A percentile compares a stretch with the other conserved stretches of the same genome.
phyloP scores from a whole-genome alignment of 2,329 filamentous ascomycete genomes.

The Sclerotiophoma versabilis region DNA sequence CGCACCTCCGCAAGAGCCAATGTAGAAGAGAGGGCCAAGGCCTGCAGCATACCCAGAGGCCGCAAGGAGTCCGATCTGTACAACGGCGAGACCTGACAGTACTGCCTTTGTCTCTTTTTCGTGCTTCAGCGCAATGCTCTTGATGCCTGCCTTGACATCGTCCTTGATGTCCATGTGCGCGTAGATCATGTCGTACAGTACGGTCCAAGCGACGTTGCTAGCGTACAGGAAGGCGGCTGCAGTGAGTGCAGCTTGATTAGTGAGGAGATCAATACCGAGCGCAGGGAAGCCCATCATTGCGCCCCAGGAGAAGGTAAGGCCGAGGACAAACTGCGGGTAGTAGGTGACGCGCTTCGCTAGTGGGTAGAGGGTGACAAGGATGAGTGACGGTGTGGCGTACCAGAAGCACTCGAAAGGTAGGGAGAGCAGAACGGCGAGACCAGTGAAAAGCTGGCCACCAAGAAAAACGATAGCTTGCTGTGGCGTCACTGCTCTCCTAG shows the following conservation, averaged over 20 bases:
- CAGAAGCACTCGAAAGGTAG: slow-evolving; percentile 77
- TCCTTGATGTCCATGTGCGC: slow-evolving; percentile 91
- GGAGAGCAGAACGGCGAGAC: slow-evolving; percentile 76
- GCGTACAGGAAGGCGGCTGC: slow-evolving; percentile 75
- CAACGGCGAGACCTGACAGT: slow-evolving; percentile 71
- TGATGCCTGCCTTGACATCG: slow-evolving; percentile 85
- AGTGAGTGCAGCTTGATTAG: slow-evolving; percentile 66
- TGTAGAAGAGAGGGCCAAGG: slow-evolving; percentile 65
- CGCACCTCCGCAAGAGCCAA: slow-evolving; percentile 65
- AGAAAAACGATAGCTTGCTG: slow-evolving; percentile 76
- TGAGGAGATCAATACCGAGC: slow-evolving; percentile 76
- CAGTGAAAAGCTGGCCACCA: slow-evolving; percentile 74
- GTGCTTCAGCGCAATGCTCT: slow-evolving; percentile 83
- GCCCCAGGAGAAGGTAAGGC: slow-evolving; percentile 87
- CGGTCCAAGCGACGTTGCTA: slow-evolving; percentile 84
- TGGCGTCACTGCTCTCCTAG: slow-evolving; percentile 77
- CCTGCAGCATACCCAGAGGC: slow-evolving; percentile 71
- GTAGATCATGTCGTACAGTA: slow-evolving; percentile 92
- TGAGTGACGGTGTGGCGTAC: slow-evolving; percentile 77
- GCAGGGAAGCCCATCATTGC: slow-evolving; percentile 88
- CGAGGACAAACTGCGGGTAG: slow-evolving; percentile 84
- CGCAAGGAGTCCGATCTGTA: slow-evolving; percentile 73
- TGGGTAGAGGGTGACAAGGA: slow-evolving; percentile 78
- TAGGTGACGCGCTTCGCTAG: slow-evolving; percentile 86
- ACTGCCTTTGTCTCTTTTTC: slow-evolving; percentile 79